phyloP scores from a whole-genome alignment of 179 eudicot species.

The Nepenthes alata region DNA sequence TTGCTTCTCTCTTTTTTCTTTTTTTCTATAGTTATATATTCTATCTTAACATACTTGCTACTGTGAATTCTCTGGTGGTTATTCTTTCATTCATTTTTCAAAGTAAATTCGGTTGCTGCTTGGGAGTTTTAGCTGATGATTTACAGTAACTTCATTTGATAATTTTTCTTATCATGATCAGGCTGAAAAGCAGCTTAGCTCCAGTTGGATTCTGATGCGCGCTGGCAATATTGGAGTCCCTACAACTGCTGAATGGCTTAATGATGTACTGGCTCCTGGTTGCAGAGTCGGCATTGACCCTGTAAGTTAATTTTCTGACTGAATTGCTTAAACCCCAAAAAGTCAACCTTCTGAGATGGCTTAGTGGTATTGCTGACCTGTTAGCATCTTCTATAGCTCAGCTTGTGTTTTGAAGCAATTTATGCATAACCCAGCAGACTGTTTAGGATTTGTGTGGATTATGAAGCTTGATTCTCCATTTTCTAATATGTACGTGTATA shows the following conservation, averaged over 20 bases:
- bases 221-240: constrained; percentile 93
- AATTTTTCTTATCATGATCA: constrained; percentile 12
- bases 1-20: too few species aligned
- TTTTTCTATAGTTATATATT: too few species aligned
- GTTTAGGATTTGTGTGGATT: too few species aligned
- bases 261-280: constrained; percentile 73
- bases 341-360: too few species aligned
- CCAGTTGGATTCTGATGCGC: constrained; percentile 90
- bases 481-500: not conserved
- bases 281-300: constrained; percentile 96
- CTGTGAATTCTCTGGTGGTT: too few species aligned
- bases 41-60: too few species aligned
- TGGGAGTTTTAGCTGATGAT: not conserved
- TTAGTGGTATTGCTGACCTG: not conserved
- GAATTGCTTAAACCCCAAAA: not conserved
- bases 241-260: constrained; percentile 83
- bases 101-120: too few species aligned
- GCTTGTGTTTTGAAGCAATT: not conserved
- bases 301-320: constrained; percentile 40
- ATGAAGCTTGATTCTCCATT: too few species aligned
- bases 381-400: not conserved
- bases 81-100: too few species aligned
- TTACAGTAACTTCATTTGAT: not conserved
- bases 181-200: constrained; percentile 88
- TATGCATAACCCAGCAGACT: not conserved